A percentile compares a stretch with the other conserved stretches of the same genome.
phyloP scores from a whole-genome alignment of 2,329 filamentous ascomycete species.

The Ophidiomyces ophidiicola region DNA sequence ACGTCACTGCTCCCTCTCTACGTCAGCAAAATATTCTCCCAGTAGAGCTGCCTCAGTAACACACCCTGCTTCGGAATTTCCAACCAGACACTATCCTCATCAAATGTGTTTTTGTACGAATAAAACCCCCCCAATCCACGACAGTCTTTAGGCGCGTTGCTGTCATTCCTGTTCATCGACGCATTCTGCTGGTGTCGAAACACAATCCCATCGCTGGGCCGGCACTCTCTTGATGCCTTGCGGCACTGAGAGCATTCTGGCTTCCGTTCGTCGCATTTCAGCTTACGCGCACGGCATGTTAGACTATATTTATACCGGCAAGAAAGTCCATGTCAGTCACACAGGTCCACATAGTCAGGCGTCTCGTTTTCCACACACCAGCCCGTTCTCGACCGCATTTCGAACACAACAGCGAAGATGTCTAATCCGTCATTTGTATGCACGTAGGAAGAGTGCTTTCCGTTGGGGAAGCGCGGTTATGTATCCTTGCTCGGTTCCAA shows the following conservation, averaged over 20 bases:
- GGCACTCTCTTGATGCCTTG: constrained; percentile 49
- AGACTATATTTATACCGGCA: constrained; percentile 25
- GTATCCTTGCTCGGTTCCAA: too few relatives aligned
- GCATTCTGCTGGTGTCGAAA: constrained; percentile 60
- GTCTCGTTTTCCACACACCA: constrained; percentile 23
- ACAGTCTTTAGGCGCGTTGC: constrained; percentile 27
- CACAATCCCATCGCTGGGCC: constrained; percentile 50
- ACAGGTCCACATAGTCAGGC: background rate
- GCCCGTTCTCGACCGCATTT: constrained; percentile 35
- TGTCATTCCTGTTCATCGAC: constrained; percentile 47
- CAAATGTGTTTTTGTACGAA: constrained; percentile 54
- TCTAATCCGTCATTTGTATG: background rate
- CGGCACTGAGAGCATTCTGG: constrained; percentile 50
- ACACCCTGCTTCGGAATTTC: constrained; percentile 48
- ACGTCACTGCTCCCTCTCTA: constrained; percentile 38
- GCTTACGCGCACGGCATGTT: constrained; percentile 49
- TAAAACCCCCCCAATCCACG: constrained; percentile 49
- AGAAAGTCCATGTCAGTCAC: background rate
- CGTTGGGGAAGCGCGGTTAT: too few relatives aligned
- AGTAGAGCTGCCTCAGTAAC: constrained; percentile 12
- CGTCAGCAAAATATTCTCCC: constrained; percentile 4
- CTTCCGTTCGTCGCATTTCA: constrained; percentile 54
- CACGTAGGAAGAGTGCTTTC: too few relatives aligned
- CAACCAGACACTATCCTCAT: constrained; percentile 49
- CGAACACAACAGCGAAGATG: constrained; percentile 14